phyloP scores from a whole-genome alignment of 768 basidiomycete species.

The Calocera cornea region DNA sequence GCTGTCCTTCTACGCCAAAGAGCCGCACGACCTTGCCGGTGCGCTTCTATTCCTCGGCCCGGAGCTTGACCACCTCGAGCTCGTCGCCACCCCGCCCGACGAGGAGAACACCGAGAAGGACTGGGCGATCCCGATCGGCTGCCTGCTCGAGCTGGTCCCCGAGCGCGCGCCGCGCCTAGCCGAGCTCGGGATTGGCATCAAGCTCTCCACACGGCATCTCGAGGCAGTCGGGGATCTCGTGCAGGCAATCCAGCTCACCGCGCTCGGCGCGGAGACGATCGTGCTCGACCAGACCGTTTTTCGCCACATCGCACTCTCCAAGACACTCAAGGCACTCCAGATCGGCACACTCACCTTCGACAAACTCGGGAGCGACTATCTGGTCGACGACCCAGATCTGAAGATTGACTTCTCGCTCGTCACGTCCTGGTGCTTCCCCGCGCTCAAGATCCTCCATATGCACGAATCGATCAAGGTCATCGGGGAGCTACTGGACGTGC shows the following conservation, averaged over 20 bases:
- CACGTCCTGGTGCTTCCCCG: neutral
- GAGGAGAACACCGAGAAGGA: neutral
- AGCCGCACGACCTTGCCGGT: neutral
- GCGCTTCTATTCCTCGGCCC: neutral
- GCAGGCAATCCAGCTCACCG: neutral
- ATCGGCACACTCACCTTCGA: neutral
- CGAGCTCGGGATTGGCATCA: neutral
- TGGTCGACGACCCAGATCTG: neutral
- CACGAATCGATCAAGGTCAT: neutral
- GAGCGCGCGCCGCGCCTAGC: neutral
- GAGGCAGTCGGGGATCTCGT: neutral
- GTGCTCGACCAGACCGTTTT: neutral
- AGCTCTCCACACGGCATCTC: neutral
- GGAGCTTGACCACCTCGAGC: neutral
- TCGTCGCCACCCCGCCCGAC: neutral
- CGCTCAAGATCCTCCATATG: neutral
- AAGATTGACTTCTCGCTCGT: neutral
- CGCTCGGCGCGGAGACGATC: neutral
- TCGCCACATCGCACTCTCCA: neutral
- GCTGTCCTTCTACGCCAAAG: neutral
- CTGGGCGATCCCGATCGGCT: neutral
- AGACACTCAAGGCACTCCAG: neutral
- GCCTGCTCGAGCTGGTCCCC: neutral
- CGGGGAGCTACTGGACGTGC: neutral
- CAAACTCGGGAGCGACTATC: neutral